Percentiles rank a stretch among this genome's conserved stretches.
phyloP scores from a whole-genome alignment of 208 protist genomes.

The Strigomonas culicis region DNA sequence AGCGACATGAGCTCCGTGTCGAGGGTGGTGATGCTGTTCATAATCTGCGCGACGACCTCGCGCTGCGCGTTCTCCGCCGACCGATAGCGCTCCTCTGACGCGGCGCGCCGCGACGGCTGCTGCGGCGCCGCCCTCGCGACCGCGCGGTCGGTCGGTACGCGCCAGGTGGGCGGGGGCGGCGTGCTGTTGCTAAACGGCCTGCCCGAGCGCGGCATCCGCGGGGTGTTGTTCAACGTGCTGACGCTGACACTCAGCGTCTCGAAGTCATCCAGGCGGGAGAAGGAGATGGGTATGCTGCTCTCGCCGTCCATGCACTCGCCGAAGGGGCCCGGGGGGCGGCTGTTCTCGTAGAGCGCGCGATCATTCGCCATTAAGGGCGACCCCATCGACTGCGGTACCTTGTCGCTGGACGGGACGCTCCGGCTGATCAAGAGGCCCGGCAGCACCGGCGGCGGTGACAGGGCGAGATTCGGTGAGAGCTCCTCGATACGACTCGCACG shows the following conservation, averaged over 20 bases:
- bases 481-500: neutral
- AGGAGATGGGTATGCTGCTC: neutral
- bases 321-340: neutral
- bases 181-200: no score
- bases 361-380: no score
- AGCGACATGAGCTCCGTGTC: neutral
- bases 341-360: slow-evolving; percentile 7
- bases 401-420: neutral
- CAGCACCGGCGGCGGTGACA: neutral
- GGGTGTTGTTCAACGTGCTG: no score
- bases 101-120: no score
- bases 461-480: neutral
- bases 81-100: neutral
- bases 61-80: neutral
- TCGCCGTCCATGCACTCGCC: neutral
- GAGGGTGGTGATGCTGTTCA: neutral
- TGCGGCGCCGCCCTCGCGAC: no score
- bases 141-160: no score
- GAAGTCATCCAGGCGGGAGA: no score
- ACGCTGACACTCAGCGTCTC: no score
- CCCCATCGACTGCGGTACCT: no score
- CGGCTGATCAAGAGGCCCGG: neutral
- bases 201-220: no score
- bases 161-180: no score
- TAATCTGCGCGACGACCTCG: neutral